phyloP scores from a whole-genome alignment of 441 rosid species.

The Syzygium malaccense region DNA sequence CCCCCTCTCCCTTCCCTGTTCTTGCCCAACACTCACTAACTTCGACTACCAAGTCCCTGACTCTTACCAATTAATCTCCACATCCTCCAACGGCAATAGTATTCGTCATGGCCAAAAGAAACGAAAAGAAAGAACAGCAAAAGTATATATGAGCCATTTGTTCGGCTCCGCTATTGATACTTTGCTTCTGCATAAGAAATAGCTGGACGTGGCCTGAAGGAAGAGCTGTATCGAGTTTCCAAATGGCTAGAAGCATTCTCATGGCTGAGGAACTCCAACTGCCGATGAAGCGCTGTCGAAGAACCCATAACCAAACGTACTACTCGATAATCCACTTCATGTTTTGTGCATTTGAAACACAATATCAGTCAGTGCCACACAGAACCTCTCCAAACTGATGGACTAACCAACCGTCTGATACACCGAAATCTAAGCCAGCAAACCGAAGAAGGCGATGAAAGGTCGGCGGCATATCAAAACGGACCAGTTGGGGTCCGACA shows the following conservation, averaged over 20 bases:
- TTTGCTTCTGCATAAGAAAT: neutral
- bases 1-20: neutral
- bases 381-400: neutral
- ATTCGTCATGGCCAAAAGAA: neutral
- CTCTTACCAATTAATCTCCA: neutral
- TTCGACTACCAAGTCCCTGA: neutral
- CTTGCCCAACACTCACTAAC: neutral
- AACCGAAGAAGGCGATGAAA: neutral
- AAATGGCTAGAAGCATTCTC: neutral
- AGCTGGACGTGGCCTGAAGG: neutral
- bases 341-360: neutral
- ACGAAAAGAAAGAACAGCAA: neutral
- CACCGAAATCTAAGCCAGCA: neutral
- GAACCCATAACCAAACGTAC: neutral
- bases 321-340: neutral
- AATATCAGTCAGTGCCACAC: neutral
- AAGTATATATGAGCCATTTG: neutral
- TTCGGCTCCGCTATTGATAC: neutral
- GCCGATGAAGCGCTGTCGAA: neutral
- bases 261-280: neutral
- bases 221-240: neutral
- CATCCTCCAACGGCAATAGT: neutral
- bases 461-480: neutral
- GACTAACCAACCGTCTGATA: neutral
- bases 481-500: neutral